Percentiles rank a stretch among this genome's conserved stretches.
Conservation (phyloP, 2,329 filamentous ascomycete genomes). For the Talaromyces sp. region DNA sequence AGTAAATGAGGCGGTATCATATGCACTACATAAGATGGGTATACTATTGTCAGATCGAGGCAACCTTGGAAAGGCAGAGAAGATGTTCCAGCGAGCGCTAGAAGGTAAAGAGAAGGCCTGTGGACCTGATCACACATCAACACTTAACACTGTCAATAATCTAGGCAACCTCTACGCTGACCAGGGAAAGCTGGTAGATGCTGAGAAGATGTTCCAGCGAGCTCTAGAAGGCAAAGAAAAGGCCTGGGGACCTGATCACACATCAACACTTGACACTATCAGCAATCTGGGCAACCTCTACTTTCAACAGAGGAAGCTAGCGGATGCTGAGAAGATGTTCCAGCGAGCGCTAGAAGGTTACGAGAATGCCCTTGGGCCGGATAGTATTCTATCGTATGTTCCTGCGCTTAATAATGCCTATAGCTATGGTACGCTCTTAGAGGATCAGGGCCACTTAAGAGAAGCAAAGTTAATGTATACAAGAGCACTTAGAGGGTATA, state of each 20-base stretch:
- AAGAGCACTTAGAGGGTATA: slow-evolving; percentile 11
- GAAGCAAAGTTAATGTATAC: slow-evolving; percentile 12
- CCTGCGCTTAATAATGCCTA: slow-evolving; percentile 9
- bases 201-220: background rate
- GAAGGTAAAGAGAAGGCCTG: background rate
- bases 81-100: slow-evolving; percentile 4
- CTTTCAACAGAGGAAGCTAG: background rate
- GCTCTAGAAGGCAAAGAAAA: background rate
- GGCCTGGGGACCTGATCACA: background rate
- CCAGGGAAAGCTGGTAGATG: background rate
- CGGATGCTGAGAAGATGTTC: background rate
- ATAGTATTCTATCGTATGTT: background rate
- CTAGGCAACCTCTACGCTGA: background rate
- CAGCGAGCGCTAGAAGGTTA: background rate
- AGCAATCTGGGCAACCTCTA: background rate
- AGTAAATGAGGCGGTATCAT: slow-evolving; percentile 5
- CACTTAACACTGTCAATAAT: background rate
- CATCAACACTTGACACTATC: background rate
- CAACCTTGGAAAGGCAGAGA: slow-evolving; percentile 6
- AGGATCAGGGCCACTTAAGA: slow-evolving; percentile 7
- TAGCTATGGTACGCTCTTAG: slow-evolving; percentile 7
- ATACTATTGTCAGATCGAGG: slow-evolving; percentile 9
- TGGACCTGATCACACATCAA: background rate
- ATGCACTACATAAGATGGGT: background rate
- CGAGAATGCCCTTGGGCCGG: background rate